These are phyloP conservation scores for Kregervanrija pseudodelftensis DNA, from an alignment of 805 yeast species.

Conservation along the genomic window DNA sequence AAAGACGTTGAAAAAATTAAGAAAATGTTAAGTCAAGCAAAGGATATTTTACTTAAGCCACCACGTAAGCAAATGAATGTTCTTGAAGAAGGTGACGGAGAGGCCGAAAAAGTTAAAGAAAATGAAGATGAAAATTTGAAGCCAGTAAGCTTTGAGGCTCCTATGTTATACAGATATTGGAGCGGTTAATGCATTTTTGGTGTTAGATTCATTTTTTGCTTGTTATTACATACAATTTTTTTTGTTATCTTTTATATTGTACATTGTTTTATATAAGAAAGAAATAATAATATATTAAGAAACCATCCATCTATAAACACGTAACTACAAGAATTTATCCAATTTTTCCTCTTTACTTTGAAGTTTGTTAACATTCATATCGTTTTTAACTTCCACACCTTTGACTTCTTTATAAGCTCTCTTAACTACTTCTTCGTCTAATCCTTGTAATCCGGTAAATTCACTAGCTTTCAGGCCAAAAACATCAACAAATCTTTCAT, in stretches of 20 bases:
- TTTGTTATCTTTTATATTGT: too few relatives aligned
- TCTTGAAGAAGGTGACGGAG: conserved; percentile 21
- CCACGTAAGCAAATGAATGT: conserved; percentile 28
- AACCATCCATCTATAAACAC: conserved; percentile 2
- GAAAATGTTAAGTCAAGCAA: conserved; percentile 22
- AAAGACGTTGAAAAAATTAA: conserved; percentile 14
- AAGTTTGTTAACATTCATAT: background rate
- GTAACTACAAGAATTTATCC: conserved; percentile 11
- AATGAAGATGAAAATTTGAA: conserved; percentile 34
- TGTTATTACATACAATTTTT: too few relatives aligned
- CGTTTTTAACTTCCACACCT: conserved; percentile 3
- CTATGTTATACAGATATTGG: conserved; percentile 62
- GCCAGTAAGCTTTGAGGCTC: conserved; percentile 55
- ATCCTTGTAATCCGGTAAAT: conserved; percentile 13
- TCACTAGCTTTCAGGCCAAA: conserved; percentile 20
- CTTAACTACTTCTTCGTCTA: conserved; percentile 10
- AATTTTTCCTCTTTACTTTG: conserved; percentile 5
- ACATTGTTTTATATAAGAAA: too few relatives aligned
- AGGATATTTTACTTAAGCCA: conserved; percentile 22
- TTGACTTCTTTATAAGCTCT: conserved; percentile 6
- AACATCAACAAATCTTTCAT: conserved; percentile 32
- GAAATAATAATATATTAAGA: too few relatives aligned
- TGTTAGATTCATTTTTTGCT: too few relatives aligned
- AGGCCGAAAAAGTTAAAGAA: conserved; percentile 10
- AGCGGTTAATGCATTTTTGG: conserved; percentile 35